Conservation (phyloP, 176 grass and related monocot species). For the sorghum (Sorghum bicolor) region Sorghum_bicolor_NCBIv3 NC_012877.2:58876001-58876500, state of each 20-base stretch:
- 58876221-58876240: conserved; percentile 26
- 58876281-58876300: conserved; percentile 17
- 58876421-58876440: conserved; percentile 68
- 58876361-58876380: neutral
- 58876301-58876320: neutral
- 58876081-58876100: conserved; percentile 42
- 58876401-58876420: conserved; percentile 71
- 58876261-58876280: conserved; percentile 43
- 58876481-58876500: conserved; percentile 58
- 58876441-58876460: conserved; percentile 72
- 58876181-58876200: conserved; percentile 23
- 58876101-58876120: conserved; percentile 48
- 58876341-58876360: conserved; percentile 1
- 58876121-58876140: conserved; percentile 54
- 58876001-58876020: conserved; percentile 15
- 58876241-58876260: conserved; percentile 33
- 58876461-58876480: conserved; percentile 97
- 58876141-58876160: conserved; percentile 55
- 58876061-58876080: neutral
- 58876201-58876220: neutral
- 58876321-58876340: neutral
- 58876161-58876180: conserved; percentile 57
- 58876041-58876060: conserved; percentile 37
- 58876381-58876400: conserved; percentile 51
- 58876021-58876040: conserved; percentile 14